Percentiles rank a stretch among this genome's conserved stretches.
phyloP scores from a whole-genome alignment of 2,329 filamentous ascomycete species.

The Arachnomyces sp. region DNA sequence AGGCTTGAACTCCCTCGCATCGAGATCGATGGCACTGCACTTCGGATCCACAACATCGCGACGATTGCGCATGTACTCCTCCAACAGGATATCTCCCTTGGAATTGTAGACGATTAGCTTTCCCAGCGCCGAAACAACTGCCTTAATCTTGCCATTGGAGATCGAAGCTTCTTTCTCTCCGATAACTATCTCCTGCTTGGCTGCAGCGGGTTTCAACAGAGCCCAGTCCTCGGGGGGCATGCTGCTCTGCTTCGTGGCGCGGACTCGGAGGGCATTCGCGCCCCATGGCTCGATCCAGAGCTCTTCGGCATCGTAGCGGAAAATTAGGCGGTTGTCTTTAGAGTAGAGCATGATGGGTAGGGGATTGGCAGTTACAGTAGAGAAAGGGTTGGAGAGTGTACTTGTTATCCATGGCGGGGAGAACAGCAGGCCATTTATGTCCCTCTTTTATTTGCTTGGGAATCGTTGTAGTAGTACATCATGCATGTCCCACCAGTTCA shows the following conservation, averaged over 20 bases:
- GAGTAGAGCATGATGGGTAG: constrained; percentile 2
- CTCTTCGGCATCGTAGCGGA: constrained; percentile 14
- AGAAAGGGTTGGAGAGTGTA: too few relatives aligned
- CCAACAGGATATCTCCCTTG: constrained; percentile 31
- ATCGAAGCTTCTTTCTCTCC: constrained; percentile 14
- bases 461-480: too few relatives aligned
- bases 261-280: constrained; percentile 16
- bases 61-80: constrained; percentile 41
- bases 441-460: too few relatives aligned
- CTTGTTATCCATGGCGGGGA: too few relatives aligned
- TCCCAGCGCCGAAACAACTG: constrained; percentile 33
- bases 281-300: constrained; percentile 18
- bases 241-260: constrained; percentile 13
- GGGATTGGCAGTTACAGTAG: too few relatives aligned
- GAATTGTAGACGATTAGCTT: constrained; percentile 37
- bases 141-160: constrained; percentile 37
- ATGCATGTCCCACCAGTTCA: too few relatives aligned
- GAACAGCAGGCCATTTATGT: too few relatives aligned
- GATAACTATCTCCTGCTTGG: not conserved
- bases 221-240: constrained; percentile 16
- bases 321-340: constrained; percentile 16
- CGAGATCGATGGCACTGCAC: constrained; percentile 43
- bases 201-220: not conserved
- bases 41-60: constrained; percentile 44
- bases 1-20: constrained; percentile 47